These are phyloP conservation scores for Didymella lethalis DNA, from an alignment of 2,329 filamentous ascomycete genomes.

Conservation along the genomic window DNA sequence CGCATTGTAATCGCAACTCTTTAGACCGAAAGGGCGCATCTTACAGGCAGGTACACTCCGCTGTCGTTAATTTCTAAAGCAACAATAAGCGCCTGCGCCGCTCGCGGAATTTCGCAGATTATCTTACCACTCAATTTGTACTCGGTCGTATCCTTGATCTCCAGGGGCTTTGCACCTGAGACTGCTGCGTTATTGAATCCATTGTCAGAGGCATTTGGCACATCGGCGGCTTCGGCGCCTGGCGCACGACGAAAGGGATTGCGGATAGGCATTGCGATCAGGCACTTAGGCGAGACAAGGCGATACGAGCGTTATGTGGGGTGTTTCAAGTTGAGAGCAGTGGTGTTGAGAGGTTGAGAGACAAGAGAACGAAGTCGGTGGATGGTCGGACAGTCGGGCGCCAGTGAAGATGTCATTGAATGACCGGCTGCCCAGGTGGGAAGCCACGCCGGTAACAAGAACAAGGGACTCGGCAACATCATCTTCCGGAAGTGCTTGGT, in stretches of 20 bases:
- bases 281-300: conserved; percentile 25
- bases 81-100: conserved; percentile 36
- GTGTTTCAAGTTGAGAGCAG: conserved; percentile 28
- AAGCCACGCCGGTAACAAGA: conserved; percentile 17
- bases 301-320: conserved; percentile 28
- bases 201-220: conserved; percentile 43
- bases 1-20: conserved; percentile 9
- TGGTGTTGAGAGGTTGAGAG: conserved; percentile 28
- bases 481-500: conserved; percentile 8
- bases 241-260: conserved; percentile 52
- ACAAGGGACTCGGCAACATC: conserved; percentile 18
- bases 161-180: conserved; percentile 51
- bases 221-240: conserved; percentile 44
- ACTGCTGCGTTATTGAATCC: conserved; percentile 47
- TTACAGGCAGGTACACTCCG: conserved; percentile 90
- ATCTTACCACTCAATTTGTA: conserved; percentile 62
- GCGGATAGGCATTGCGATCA: conserved; percentile 50
- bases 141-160: conserved; percentile 57
- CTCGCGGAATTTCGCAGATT: conserved; percentile 8
- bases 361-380: conserved; percentile 19
- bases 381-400: conserved; percentile 19
- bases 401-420: conserved; percentile 19
- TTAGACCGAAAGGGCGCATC: conserved; percentile 36
- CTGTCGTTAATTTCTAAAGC: conserved; percentile 89
- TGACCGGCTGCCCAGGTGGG: conserved; percentile 7